Conservation (phyloP, 2,329 filamentous ascomycete genomes). For the Pyrenophora teres region DNA sequence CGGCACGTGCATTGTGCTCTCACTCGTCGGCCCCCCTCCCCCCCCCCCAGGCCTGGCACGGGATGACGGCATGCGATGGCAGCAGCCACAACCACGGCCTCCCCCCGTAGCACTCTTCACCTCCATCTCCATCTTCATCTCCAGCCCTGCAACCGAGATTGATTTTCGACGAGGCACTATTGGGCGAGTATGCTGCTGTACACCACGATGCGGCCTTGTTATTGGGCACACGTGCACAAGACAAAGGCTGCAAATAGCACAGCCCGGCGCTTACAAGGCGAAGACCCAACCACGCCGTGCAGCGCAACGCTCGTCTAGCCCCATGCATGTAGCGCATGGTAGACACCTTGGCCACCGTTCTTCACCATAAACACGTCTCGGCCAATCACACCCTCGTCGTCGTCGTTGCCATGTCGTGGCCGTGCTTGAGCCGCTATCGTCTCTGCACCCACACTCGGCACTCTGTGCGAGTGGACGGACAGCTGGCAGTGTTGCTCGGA, state of each 20-base stretch:
- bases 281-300: slow-evolving; percentile 39
- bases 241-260: slow-evolving; percentile 38
- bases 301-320: slow-evolving; percentile 29
- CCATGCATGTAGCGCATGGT: slow-evolving; percentile 26
- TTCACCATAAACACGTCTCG: slow-evolving; percentile 15
- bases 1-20: too few species aligned
- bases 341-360: slow-evolving; percentile 14
- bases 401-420: slow-evolving; percentile 42
- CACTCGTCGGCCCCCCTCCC: too few species aligned
- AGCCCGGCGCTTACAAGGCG: slow-evolving; percentile 39
- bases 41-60: too few species aligned
- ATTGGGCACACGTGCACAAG: slow-evolving; percentile 34
- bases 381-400: slow-evolving; percentile 35
- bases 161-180: slow-evolving; percentile 23
- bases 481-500: slow-evolving; percentile 35
- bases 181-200: slow-evolving; percentile 39
- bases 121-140: slow-evolving; percentile 12
- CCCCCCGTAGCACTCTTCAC: slow-evolving; percentile 2
- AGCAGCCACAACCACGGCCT: slow-evolving; percentile 13
- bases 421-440: slow-evolving; percentile 41
- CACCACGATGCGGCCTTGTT: slow-evolving; percentile 13
- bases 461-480: slow-evolving; percentile 37
- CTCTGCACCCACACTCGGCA: slow-evolving; percentile 29
- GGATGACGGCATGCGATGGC: neutral
- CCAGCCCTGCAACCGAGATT: slow-evolving; percentile 4